Conservation (phyloP, 2,329 filamentous ascomycete genomes). For the Phialophora tarda region DNA sequence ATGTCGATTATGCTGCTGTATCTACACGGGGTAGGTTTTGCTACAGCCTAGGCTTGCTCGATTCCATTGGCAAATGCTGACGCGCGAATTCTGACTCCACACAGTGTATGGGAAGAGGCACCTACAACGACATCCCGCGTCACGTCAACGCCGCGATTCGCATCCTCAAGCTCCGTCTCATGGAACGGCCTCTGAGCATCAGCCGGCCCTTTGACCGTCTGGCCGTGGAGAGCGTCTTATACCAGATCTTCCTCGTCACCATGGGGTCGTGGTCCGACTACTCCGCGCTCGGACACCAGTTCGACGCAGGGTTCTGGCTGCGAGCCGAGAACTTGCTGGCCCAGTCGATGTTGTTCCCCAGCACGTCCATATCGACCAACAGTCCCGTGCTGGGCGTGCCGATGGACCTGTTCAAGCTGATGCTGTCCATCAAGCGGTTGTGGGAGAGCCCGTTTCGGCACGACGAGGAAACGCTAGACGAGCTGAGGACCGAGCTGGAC, state of each 20-base stretch:
- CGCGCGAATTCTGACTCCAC: not conserved
- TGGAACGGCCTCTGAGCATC: constrained; percentile 18
- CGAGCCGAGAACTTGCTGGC: constrained; percentile 28
- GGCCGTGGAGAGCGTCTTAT: constrained; percentile 30
- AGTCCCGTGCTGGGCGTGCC: constrained; percentile 32
- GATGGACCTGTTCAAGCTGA: constrained; percentile 24
- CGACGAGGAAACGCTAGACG: constrained; percentile 26
- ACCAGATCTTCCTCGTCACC: constrained; percentile 31
- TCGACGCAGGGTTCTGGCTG: constrained; percentile 30
- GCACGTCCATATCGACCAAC: constrained; percentile 26
- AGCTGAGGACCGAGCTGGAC: constrained; percentile 25
- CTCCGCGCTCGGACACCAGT: constrained; percentile 18
- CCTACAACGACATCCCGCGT: constrained; percentile 30
- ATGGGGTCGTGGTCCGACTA: constrained; percentile 30
- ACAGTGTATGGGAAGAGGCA: constrained; percentile 30
- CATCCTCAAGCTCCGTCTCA: constrained; percentile 27
- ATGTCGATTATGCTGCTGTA: constrained; percentile 33
- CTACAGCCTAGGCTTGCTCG: not conserved
- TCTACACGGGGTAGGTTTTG: constrained; percentile 29
- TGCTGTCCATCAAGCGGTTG: constrained; percentile 25
- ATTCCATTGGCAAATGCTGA: constrained; percentile 1
- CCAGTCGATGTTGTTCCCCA: constrained; percentile 25
- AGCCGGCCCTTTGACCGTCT: constrained; percentile 30
- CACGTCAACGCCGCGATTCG: constrained; percentile 32
- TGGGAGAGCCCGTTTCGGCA: constrained; percentile 20